Percentiles rank a stretch among this genome's conserved stretches.
Conservation (phyloP, 2,329 filamentous ascomycete genomes). For the Botryotinia convoluta region DNA sequence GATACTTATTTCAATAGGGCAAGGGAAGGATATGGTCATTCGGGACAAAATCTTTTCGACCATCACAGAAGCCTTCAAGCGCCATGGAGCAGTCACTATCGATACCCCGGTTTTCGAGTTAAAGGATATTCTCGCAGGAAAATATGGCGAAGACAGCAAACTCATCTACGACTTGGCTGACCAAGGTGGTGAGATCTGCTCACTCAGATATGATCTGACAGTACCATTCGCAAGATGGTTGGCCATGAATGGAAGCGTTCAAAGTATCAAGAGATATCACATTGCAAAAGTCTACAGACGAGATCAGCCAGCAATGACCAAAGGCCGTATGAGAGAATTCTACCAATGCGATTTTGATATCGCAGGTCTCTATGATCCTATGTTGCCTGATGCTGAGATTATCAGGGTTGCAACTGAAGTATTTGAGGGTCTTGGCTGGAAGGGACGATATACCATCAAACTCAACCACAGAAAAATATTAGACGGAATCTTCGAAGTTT, state of each 20-base stretch:
- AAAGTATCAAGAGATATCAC: conserved; percentile 89
- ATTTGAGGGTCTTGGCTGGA: conserved; percentile 76
- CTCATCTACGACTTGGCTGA: conserved; percentile 89
- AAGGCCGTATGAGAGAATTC: conserved; percentile 92
- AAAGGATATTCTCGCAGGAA: conserved; percentile 80
- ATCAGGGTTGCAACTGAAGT: conserved; percentile 81
- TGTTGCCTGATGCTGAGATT: conserved; percentile 91
- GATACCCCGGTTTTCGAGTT: conserved; percentile 85
- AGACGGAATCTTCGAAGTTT: conserved; percentile 88
- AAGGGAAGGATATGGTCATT: conserved; percentile 74
- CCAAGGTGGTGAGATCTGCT: conserved; percentile 82
- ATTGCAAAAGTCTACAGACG: conserved; percentile 88
- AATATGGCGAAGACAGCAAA: conserved; percentile 90
- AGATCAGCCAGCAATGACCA: conserved; percentile 82
- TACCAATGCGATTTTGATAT: conserved; percentile 98
- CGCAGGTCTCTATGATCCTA: conserved; percentile 80
- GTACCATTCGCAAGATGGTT: conserved; percentile 91
- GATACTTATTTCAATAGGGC: conserved; percentile 47
- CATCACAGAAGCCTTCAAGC: conserved; percentile 78
- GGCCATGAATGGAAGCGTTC: conserved; percentile 77
- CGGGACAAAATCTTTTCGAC: conserved; percentile 76
- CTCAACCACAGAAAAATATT: conserved; percentile 93
- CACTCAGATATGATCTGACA: conserved; percentile 81
- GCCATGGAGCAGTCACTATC: conserved; percentile 75
- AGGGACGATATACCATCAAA: conserved; percentile 71